Evolutionary conservation across 164 flowering plant genomes (phyloP).

Genomic region (Vitis labrusca): DNA sequence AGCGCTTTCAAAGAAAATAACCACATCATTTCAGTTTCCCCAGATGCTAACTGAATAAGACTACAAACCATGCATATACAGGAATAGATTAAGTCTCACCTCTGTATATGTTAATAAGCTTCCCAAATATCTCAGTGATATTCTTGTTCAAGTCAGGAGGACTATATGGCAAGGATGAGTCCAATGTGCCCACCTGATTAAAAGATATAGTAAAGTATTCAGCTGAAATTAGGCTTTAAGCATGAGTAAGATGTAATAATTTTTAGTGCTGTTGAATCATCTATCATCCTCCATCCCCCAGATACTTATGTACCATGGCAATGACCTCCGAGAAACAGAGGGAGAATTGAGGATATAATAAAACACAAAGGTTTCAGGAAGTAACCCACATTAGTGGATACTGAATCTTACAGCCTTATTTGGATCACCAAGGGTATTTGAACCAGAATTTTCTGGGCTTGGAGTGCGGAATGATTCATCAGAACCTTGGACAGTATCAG

Average conservation of each 20-base stretch:
- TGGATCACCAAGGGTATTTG: conserved; percentile 17
- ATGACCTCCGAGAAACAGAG: background rate
- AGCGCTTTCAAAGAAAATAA: conserved; percentile 44
- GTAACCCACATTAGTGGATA: background rate
- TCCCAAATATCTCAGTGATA: conserved; percentile 82
- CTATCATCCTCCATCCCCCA: background rate
- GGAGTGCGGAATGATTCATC: conserved; percentile 10
- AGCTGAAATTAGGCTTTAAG: background rate
- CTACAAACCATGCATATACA: background rate
- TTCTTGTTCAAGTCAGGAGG: conserved; percentile 86
- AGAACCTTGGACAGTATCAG: conserved; percentile 22
- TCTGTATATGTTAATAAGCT: conserved; percentile 85
- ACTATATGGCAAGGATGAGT: conserved; percentile 46
- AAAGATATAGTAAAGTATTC: conserved; percentile 1
- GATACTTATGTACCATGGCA: background rate
- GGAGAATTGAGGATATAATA: background rate
- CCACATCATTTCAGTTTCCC: conserved; percentile 10
- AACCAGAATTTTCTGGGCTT: conserved; percentile 19
- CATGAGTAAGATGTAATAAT: background rate
- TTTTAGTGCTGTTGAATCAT: background rate
- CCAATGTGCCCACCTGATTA: conserved; percentile 24
- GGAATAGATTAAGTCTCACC: conserved; percentile 37
- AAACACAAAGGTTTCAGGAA: background rate
- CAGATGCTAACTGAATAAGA: background rate
- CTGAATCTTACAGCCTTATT: conserved; percentile 41